phyloP scores from a whole-genome alignment of 495 filamentous ascomycete species.

The Chaetomium tenue region DNA sequence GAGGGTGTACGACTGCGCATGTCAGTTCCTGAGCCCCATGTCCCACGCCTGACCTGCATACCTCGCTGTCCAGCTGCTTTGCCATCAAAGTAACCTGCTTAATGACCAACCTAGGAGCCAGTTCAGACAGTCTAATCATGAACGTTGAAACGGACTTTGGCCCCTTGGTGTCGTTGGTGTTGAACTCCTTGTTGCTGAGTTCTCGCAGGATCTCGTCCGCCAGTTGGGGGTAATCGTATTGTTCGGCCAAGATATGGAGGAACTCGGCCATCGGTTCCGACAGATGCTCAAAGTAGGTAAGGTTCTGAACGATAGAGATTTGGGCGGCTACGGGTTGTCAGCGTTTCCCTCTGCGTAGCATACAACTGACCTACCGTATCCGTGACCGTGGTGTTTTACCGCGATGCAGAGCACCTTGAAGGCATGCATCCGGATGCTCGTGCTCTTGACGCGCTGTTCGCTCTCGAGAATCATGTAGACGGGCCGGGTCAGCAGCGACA shows the following conservation, averaged over 20 bases:
- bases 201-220: conserved; percentile 92
- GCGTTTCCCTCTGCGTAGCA: conserved; percentile 1
- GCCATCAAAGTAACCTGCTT: conserved; percentile 94
- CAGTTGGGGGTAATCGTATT: conserved; percentile 97
- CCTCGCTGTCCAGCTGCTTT: conserved; percentile 90
- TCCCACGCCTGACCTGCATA: background rate
- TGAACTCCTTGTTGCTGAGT: conserved; percentile 95
- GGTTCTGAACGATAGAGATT: conserved; percentile 94
- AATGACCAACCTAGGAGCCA: conserved; percentile 86
- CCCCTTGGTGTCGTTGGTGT: conserved; percentile 88
- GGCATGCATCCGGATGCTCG: conserved; percentile 87
- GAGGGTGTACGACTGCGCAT: conserved; percentile 72
- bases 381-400: conserved; percentile 97
- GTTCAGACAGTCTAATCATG: conserved; percentile 91
- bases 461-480: conserved; percentile 92
- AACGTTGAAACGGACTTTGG: conserved; percentile 99
- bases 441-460: conserved; percentile 89
- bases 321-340: conserved; percentile 70
- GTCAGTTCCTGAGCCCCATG: background rate
- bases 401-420: conserved; percentile 97
- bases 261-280: conserved; percentile 99
- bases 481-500: conserved; percentile 87
- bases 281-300: conserved; percentile 97
- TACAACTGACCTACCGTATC: conserved; percentile 68
- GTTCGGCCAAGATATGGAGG: conserved; percentile 88